Conservation (phyloP, 1,284 basidiomycete genomes). For the Ceratobasidium sp. region DNA sequence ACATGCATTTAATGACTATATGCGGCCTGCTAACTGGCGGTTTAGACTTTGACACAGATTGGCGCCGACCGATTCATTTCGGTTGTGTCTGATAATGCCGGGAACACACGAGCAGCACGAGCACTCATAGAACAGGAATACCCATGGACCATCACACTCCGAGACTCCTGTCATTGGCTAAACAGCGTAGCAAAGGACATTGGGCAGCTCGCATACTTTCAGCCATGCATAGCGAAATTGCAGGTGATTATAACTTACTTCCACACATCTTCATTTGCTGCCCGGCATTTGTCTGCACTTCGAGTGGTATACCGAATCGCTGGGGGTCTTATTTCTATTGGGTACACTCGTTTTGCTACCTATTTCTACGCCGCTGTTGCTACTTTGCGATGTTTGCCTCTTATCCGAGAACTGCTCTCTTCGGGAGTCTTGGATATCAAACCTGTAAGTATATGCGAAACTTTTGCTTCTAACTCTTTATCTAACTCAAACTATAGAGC, state of each 20-base stretch:
- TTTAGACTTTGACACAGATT: conserved; percentile 49
- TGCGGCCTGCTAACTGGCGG: conserved; percentile 6
- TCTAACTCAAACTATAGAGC: not conserved
- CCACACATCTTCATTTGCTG: conserved; percentile 54
- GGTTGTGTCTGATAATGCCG: conserved; percentile 57
- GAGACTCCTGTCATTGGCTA: conserved; percentile 57
- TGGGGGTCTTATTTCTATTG: conserved; percentile 55
- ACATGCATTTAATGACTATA: not conserved
- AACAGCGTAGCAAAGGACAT: conserved; percentile 57
- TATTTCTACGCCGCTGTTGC: conserved; percentile 49
- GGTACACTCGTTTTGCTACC: conserved; percentile 57
- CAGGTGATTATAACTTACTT: conserved; percentile 53
- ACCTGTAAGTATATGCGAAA: not conserved
- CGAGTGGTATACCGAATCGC: conserved; percentile 46
- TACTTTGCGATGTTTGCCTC: conserved; percentile 3
- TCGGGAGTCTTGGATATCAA: conserved; percentile 20
- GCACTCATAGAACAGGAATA: conserved; percentile 50
- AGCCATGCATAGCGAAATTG: conserved; percentile 51
- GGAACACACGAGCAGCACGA: conserved; percentile 56
- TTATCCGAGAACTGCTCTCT: conserved; percentile 22
- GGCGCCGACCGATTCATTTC: conserved; percentile 53
- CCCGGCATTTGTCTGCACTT: conserved; percentile 50
- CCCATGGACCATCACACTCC: conserved; percentile 55
- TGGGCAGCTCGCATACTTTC: conserved; percentile 54
- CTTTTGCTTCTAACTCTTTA: not conserved